phyloP scores from a whole-genome alignment of 2,329 filamentous ascomycete species.

The Penicillium sp. region DNA sequence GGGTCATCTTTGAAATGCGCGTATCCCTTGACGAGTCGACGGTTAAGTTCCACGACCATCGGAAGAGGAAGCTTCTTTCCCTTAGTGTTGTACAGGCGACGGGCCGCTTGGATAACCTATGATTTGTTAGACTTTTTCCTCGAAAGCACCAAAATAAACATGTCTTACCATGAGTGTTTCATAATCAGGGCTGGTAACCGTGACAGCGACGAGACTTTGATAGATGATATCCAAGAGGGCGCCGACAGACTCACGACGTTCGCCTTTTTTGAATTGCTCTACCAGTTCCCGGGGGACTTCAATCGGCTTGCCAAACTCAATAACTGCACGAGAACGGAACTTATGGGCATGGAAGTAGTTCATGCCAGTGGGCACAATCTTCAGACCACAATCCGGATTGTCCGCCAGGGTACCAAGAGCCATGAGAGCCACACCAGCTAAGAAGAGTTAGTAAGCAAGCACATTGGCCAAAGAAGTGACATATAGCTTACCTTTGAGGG shows the following conservation, averaged over 20 bases:
- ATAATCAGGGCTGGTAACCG: conserved; percentile 89
- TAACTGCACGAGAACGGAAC: conserved; percentile 91
- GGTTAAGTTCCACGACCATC: conserved; percentile 90
- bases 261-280: conserved; percentile 78
- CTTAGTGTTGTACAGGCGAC: conserved; percentile 89
- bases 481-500: conserved; percentile 66
- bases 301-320: conserved; percentile 90
- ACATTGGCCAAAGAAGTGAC: background rate
- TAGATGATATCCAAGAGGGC: conserved; percentile 84
- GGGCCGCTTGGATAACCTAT: conserved; percentile 84
- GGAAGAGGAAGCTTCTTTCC: conserved; percentile 91
- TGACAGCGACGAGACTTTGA: conserved; percentile 80
- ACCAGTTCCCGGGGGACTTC: conserved; percentile 82
- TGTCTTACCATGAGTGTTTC: conserved; percentile 79
- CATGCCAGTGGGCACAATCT: conserved; percentile 97
- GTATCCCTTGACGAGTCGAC: conserved; percentile 86
- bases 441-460: background rate
- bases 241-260: conserved; percentile 83
- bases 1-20: conserved; percentile 89
- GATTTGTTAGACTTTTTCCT: conserved; percentile 30
- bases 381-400: conserved; percentile 81
- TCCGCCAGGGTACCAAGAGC: conserved; percentile 85
- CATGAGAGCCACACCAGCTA: conserved; percentile 96
- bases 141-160: background rate
- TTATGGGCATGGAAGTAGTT: conserved; percentile 99